phyloP scores from a whole-genome alignment of 2,329 filamentous ascomycete genomes.

The Fusarium nodosum region DNA sequence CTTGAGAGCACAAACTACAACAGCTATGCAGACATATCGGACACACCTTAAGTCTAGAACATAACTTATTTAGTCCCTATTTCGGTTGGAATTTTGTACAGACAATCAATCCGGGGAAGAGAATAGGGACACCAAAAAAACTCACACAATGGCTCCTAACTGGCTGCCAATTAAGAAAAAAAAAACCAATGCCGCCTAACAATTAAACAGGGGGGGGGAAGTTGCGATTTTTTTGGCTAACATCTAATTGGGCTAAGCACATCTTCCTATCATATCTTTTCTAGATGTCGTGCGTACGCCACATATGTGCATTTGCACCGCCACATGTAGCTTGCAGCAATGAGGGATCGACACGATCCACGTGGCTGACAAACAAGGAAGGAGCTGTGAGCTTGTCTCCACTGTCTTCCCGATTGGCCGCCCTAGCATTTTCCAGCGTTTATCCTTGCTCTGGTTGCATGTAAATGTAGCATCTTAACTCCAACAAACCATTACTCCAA shows the following conservation, averaged over 20 bases:
- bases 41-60: constrained; percentile 24
- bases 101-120: constrained; percentile 27
- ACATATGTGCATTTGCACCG: constrained; percentile 20
- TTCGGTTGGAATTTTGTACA: constrained; percentile 8
- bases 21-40: constrained; percentile 35
- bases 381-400: constrained; percentile 25
- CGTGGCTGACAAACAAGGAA: constrained; percentile 36
- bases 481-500: constrained; percentile 6
- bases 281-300: constrained; percentile 14
- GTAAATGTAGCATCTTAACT: constrained; percentile 5
- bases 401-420: constrained; percentile 46
- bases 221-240: constrained; percentile 19
- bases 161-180: constrained; percentile 12
- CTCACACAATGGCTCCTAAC: constrained; percentile 29
- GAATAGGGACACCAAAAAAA: constrained; percentile 6
- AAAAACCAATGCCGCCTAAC: background rate
- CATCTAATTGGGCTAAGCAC: constrained; percentile 31
- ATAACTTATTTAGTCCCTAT: constrained; percentile 16
- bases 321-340: constrained; percentile 9
- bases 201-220: constrained; percentile 2
- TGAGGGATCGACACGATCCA: constrained; percentile 35
- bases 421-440: constrained; percentile 15
- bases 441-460: constrained; percentile 17
- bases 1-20: constrained; percentile 31
- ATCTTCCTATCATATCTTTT: constrained; percentile 10